These are phyloP conservation scores for Psidium friedrichsthalianum DNA, from an alignment of 345 rosid genomes.

Conservation along the genomic window DNA sequence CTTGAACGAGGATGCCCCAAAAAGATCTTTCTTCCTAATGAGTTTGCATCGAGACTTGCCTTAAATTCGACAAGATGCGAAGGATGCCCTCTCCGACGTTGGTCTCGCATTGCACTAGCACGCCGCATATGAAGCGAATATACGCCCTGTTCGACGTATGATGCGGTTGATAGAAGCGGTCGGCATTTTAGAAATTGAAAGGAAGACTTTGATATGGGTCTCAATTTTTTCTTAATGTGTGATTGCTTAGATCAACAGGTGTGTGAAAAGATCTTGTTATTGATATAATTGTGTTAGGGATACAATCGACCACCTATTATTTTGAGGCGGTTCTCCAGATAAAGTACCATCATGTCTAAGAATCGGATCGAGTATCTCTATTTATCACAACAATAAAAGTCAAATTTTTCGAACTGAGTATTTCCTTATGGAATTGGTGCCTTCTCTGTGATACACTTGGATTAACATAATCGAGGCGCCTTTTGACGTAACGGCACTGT, in stretches of 20 bases:
- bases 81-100: not conserved
- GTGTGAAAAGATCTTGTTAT: not conserved
- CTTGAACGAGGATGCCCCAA: not conserved
- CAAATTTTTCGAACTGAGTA: too few relatives aligned
- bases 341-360: not conserved
- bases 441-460: too few relatives aligned
- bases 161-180: not conserved
- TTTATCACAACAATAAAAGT: not conserved
- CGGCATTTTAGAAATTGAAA: not conserved
- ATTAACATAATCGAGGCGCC: too few relatives aligned
- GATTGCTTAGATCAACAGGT: not conserved
- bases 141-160: not conserved
- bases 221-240: not conserved
- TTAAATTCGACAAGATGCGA: not conserved
- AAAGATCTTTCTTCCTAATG: not conserved
- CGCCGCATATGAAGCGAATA: not conserved
- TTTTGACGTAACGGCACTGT: too few relatives aligned
- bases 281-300: not conserved
- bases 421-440: too few relatives aligned
- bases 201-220: not conserved
- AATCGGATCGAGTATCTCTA: accelerated
- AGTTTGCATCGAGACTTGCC: not conserved
- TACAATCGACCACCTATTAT: accelerated
- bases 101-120: not conserved
- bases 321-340: accelerated